These are phyloP conservation scores for Rhypophila decipiens DNA, from an alignment of 495 filamentous ascomycete species.

Conservation along the genomic window DNA sequence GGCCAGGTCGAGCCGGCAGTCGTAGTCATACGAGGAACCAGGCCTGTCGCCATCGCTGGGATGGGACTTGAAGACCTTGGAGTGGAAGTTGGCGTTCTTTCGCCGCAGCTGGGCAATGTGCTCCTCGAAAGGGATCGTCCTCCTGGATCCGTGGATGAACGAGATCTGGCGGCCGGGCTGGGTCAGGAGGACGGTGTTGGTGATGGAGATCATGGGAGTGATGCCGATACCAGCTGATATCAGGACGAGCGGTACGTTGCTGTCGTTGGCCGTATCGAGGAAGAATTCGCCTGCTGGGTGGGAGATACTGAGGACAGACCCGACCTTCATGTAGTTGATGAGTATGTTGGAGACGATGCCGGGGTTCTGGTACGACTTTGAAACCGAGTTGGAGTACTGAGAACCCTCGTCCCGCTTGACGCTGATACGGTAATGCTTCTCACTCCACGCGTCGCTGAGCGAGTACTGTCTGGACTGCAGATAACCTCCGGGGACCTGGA, in stretches of 20 bases:
- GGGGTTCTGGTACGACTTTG: conserved; percentile 35
- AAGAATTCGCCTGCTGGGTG: conserved; percentile 69
- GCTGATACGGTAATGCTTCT: conserved; percentile 61
- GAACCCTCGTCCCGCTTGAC: conserved; percentile 61
- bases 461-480: conserved; percentile 68
- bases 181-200: conserved; percentile 49
- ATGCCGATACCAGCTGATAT: conserved; percentile 66
- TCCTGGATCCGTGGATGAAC: conserved; percentile 58
- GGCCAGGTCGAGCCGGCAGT: conserved; percentile 49
- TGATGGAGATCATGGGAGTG: conserved; percentile 60
- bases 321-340: conserved; percentile 53
- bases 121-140: conserved; percentile 42
- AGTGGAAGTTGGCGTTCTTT: conserved; percentile 26
- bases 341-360: conserved; percentile 68
- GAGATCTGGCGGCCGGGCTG: conserved; percentile 44
- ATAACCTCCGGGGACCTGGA: conserved; percentile 50
- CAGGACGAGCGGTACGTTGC: conserved; percentile 50
- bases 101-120: conserved; percentile 41
- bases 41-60: conserved; percentile 39
- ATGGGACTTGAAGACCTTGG: conserved; percentile 35
- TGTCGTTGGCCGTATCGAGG: conserved; percentile 39
- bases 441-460: conserved; percentile 54
- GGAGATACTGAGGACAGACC: conserved; percentile 55
- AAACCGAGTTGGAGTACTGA: conserved; percentile 33
- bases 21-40: conserved; percentile 50